Evolutionary conservation across 1,284 basidiomycete genomes (phyloP).

Genomic region (Ganoderma multipileum): DNA sequence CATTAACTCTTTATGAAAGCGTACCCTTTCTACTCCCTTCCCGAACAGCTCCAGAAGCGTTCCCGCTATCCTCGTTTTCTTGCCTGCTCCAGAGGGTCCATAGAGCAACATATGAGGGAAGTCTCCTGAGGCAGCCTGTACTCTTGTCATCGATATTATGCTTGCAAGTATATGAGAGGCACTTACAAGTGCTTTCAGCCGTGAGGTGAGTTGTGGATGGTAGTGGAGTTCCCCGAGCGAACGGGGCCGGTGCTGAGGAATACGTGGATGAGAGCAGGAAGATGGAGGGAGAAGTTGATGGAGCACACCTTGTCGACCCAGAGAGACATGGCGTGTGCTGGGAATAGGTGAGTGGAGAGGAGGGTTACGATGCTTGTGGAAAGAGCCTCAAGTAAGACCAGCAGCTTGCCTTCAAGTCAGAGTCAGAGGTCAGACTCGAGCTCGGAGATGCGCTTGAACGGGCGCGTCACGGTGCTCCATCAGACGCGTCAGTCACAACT

Average conservation of each 20-base stretch:
- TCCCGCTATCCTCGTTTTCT: slow-evolving; percentile 96
- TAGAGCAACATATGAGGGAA: slow-evolving; percentile 99
- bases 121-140: slow-evolving; percentile 85
- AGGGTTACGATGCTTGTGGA: no score
- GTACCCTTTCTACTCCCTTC: slow-evolving; percentile 89
- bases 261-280: slow-evolving; percentile 6
- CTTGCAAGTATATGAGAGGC: background rate
- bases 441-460: no score
- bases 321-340: slow-evolving; percentile 73
- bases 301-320: slow-evolving; percentile 86
- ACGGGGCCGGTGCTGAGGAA: slow-evolving; percentile 82
- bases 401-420: no score
- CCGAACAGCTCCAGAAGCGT: slow-evolving; percentile 93
- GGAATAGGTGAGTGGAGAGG: no score
- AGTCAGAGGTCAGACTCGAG: no score
- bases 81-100: slow-evolving; percentile 96
- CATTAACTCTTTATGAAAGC: slow-evolving; percentile 26
- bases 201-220: slow-evolving; percentile 81
- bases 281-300: background rate
- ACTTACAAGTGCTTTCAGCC: slow-evolving; percentile 83
- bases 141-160: background rate
- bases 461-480: no score
- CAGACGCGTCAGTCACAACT: slow-evolving; percentile 18
- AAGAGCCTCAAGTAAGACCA: no score
- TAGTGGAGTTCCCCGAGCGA: slow-evolving; percentile 90